Evolutionary conservation across 2,329 filamentous ascomycete genomes (phyloP).

Genomic region (Blastomyces emzantsi): DNA sequence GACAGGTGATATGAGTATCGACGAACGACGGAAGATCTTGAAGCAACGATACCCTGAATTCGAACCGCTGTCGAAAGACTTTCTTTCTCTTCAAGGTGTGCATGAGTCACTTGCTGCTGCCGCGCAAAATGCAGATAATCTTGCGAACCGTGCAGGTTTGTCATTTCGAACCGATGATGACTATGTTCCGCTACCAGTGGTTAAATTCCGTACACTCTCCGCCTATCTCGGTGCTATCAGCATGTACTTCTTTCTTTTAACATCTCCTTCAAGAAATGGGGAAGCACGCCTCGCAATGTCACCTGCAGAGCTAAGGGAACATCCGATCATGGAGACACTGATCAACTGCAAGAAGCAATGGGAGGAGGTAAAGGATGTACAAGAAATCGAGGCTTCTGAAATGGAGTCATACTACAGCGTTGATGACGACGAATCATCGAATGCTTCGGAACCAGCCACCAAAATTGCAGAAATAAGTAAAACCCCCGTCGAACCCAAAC

Average conservation of each 20-base stretch:
- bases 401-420: conserved; percentile 15
- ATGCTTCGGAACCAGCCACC: conserved; percentile 1
- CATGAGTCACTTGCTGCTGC: conserved; percentile 52
- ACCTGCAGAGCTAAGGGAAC: conserved; percentile 73
- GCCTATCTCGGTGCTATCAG: conserved; percentile 79
- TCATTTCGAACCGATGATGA: conserved; percentile 33
- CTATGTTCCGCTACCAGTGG: conserved; percentile 46
- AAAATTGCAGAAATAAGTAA: conserved; percentile 9
- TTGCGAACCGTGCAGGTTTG: conserved; percentile 21
- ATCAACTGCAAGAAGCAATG: conserved; percentile 73
- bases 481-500: conserved; percentile 13
- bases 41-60: conserved; percentile 85
- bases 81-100: conserved; percentile 56
- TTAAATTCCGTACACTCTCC: conserved; percentile 71
- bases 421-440: conserved; percentile 17
- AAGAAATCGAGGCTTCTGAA: conserved; percentile 38
- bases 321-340: conserved; percentile 81
- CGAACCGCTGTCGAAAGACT: conserved; percentile 72
- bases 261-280: conserved; percentile 60
- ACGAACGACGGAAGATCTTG: conserved; percentile 67
- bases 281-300: conserved; percentile 53
- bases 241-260: conserved; percentile 93
- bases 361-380: conserved; percentile 62
- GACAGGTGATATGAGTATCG: conserved; percentile 64
- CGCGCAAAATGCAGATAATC: conserved; percentile 47